Percentiles rank a stretch among this genome's conserved stretches.
Evolutionary conservation across 1,284 basidiomycete species (phyloP).

Genomic region (Fistulina hepatica): DNA sequence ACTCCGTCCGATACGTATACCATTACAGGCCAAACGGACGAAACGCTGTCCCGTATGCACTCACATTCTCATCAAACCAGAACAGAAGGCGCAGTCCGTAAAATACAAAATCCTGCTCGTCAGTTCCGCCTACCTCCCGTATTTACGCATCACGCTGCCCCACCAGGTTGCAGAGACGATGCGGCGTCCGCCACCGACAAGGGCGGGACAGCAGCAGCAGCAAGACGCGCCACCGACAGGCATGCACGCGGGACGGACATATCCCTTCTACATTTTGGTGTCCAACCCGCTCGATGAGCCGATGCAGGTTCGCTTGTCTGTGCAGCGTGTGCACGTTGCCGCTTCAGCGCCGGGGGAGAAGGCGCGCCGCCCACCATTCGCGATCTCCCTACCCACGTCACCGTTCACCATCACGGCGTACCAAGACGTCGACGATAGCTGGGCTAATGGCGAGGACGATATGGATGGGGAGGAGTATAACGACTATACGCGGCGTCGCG

Average conservation of each 20-base stretch:
- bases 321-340: slow-evolving; percentile 47
- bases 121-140: slow-evolving; percentile 87
- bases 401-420: slow-evolving; percentile 83
- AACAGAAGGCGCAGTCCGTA: slow-evolving; percentile 88
- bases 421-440: slow-evolving; percentile 84
- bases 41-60: slow-evolving; percentile 92
- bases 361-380: slow-evolving; percentile 53
- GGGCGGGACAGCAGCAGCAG: slow-evolving; percentile 32
- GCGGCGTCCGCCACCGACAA: slow-evolving; percentile 31
- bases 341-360: slow-evolving; percentile 36
- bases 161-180: slow-evolving; percentile 35
- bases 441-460: too few relatives aligned
- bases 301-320: slow-evolving; percentile 75
- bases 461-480: slow-evolving; percentile 56
- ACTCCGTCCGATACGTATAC: slow-evolving; percentile 78
- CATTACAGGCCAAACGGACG: slow-evolving; percentile 84
- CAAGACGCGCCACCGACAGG: slow-evolving; percentile 24
- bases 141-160: slow-evolving; percentile 68
- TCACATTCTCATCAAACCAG: slow-evolving; percentile 96
- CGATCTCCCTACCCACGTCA: slow-evolving; percentile 63
- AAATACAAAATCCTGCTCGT: slow-evolving; percentile 97
- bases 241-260: slow-evolving; percentile 66
- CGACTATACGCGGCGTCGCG: slow-evolving; percentile 24
- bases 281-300: slow-evolving; percentile 93
- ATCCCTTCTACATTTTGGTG: slow-evolving; percentile 79